Base-by-base conservation (phyloP, 495 filamentous ascomycete genomes). In the Aspergillus asperescens region DNA sequence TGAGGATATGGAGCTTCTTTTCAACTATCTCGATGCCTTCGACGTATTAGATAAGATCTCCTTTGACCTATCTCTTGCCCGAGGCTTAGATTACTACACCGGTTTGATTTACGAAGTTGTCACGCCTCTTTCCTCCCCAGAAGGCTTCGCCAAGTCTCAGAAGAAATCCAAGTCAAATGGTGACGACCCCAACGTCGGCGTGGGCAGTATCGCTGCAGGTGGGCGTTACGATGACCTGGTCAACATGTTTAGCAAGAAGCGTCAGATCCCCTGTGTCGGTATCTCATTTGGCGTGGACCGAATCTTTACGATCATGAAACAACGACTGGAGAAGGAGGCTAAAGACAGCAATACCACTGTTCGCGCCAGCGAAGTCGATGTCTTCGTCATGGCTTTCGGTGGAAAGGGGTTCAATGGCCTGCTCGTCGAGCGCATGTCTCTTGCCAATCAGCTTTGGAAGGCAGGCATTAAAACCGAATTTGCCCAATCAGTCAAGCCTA, bases 211-310 rank as follows among this genome's bases (percentile, higher is more conserved):
- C 29, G 90, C 90, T 8, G 92, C 90, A 4, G 92, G 92, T 57
- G 92, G 91, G 46, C 81, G 92, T 41, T 96, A 96, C 67, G 92
- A 96, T 64, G 87, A 91, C 62, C 79, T 96, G 4, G 92, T 96
- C 24, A 87, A 87, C 67, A 95, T 95, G 89, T 96, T 95, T 77
- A 75, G 73, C 37, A 84, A 84, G 54, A 94, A 93, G 72, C 75
- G 75, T 1, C 84, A 89, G 62, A 88, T 95, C 31, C 92, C 92
- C 22, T 96, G 92, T 63, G 89, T 96, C 6, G 91, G 92, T 54
- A 87, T 96, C 56, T 95, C 89, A 9, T 95, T 96, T 66, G 92
- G 92, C 46, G 87, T 96, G 16, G 92, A 96, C 69, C 85, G 91
- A 45, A 96, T 97, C 60, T 96, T 95, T 72, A 88, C 86, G 41